Percentiles rank a stretch among this genome's conserved stretches.
Conservation (phyloP, 371 early-diverging fungal species). For the Haplosporangium sp. region DNA sequence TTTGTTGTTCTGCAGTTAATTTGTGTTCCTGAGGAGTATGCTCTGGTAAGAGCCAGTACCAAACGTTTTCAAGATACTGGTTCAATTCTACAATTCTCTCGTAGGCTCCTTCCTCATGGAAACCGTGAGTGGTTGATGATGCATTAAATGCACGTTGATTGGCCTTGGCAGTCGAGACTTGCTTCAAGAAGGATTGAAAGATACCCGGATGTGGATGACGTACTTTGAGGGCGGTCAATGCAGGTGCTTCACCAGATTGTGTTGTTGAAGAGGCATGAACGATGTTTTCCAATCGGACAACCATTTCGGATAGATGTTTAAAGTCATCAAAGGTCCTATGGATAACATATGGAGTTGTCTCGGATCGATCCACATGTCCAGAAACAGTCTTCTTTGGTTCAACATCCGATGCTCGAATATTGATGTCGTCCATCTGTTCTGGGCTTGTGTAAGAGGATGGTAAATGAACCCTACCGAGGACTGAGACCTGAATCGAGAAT, state of each 20-base stretch:
- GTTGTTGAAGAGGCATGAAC: constrained; percentile 3
- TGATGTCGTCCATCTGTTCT: neutral
- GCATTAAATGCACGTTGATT: constrained; percentile 53
- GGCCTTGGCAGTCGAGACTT: constrained; percentile 42
- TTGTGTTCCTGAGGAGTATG: constrained; percentile 8
- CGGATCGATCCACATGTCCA: constrained; percentile 32
- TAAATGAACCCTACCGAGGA: constrained; percentile 39
- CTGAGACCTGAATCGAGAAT: constrained; percentile 48
- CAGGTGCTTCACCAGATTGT: constrained; percentile 7
- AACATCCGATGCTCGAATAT: neutral
- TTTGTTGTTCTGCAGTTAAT: constrained; percentile 20
- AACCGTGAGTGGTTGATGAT: constrained; percentile 48
- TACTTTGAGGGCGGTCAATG: constrained; percentile 19
- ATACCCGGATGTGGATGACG: constrained; percentile 42
- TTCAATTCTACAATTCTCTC: constrained; percentile 44
- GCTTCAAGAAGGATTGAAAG: constrained; percentile 28
- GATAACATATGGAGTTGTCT: constrained; percentile 50
- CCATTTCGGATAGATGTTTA: constrained; percentile 35
- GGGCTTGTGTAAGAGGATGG: constrained; percentile 1
- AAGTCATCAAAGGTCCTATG: constrained; percentile 51
- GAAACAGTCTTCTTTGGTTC: constrained; percentile 30
- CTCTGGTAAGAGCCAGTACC: constrained; percentile 37
- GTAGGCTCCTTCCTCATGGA: constrained; percentile 47
- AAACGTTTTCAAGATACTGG: constrained; percentile 45
- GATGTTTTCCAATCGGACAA: constrained; percentile 20